phyloP scores from a whole-genome alignment of 345 rosid species.

The Litchi chinensis region DNA sequence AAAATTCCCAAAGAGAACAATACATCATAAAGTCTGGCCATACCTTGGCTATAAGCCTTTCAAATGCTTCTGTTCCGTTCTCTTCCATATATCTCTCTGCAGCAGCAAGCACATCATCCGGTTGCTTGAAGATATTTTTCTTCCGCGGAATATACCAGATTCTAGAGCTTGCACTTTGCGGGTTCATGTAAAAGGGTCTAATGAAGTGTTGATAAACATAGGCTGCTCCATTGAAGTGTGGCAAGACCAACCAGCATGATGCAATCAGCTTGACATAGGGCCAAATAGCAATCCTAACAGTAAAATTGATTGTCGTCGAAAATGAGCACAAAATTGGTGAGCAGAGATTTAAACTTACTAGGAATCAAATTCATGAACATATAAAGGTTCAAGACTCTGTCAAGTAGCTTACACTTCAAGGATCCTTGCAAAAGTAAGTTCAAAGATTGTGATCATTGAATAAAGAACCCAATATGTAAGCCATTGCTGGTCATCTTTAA shows the following conservation, averaged over 20 bases:
- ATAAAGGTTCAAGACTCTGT: background rate
- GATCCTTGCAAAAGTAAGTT: slow-evolving; percentile 67
- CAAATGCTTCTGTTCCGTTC: slow-evolving; percentile 59
- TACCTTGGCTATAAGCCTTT: slow-evolving; percentile 57
- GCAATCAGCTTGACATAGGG: slow-evolving; percentile 66
- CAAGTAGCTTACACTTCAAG: slow-evolving; percentile 49
- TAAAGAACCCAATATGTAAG: slow-evolving; percentile 89
- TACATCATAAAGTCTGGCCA: background rate
- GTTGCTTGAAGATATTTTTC: slow-evolving; percentile 52
- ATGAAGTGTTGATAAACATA: slow-evolving; percentile 70
- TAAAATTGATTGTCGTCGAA: background rate
- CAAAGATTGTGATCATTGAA: slow-evolving; percentile 71
- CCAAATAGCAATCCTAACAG: slow-evolving; percentile 78
- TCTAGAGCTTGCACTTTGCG: slow-evolving; percentile 43
- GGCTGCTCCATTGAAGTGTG: slow-evolving; percentile 85
- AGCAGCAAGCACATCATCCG: slow-evolving; percentile 66
- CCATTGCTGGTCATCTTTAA: slow-evolving; percentile 74
- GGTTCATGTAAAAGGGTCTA: slow-evolving; percentile 70
- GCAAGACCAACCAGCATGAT: slow-evolving; percentile 83
- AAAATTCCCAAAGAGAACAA: background rate
- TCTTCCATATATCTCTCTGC: slow-evolving; percentile 74
- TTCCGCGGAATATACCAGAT: slow-evolving; percentile 82
- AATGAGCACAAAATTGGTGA: background rate
- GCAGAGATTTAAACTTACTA: background rate
- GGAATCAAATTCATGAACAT: background rate